phyloP scores from a whole-genome alignment of 257 asterid genomes.

The Solanum neorickii region DNA sequence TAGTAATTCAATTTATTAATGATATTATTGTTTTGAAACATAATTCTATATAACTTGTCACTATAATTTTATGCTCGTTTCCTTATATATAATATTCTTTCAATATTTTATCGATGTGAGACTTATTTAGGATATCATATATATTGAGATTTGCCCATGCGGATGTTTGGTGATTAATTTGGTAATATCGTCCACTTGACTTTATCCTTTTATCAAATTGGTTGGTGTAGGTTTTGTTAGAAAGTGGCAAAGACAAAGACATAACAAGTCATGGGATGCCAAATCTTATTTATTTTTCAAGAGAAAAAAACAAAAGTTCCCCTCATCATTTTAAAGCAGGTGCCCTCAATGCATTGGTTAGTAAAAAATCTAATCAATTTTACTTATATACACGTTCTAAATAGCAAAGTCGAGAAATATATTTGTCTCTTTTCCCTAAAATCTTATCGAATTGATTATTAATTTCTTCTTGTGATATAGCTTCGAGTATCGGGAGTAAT shows the following conservation, averaged over 20 bases:
- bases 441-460: background rate
- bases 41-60: too few relatives aligned
- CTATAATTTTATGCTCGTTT: background rate
- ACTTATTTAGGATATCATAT: background rate
- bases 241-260: constrained; percentile 28
- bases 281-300: constrained; percentile 50
- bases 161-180: background rate
- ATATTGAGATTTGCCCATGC: too few relatives aligned
- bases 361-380: background rate
- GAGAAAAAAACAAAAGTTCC: constrained; percentile 39
- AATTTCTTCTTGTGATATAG: constrained; percentile 14
- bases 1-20: too few relatives aligned
- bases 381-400: background rate
- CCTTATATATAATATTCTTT: too few relatives aligned
- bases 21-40: too few relatives aligned
- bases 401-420: background rate
- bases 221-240: constrained; percentile 29
- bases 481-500: constrained; percentile 60
- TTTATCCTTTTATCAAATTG: background rate
- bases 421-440: background rate
- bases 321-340: constrained; percentile 78
- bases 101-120: too few relatives aligned
- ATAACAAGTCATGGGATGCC: constrained; percentile 35
- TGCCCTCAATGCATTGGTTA: constrained; percentile 69
- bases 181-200: background rate